Base-by-base conservation (phyloP, 257 asterid species). In the Paraleonurus japonicus region DNA sequence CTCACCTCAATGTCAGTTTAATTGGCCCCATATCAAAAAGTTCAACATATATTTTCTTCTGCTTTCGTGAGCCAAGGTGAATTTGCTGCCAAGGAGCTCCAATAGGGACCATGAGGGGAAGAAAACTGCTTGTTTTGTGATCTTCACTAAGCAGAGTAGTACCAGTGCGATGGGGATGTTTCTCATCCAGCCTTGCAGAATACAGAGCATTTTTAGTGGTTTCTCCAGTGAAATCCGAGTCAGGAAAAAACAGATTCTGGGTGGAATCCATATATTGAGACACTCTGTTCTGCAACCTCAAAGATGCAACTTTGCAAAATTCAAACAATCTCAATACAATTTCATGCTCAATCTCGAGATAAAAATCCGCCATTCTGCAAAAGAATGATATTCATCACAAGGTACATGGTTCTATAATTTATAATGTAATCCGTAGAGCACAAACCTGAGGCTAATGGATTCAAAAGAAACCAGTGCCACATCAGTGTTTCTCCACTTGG, bases 31-130 rank as follows among this genome's bases (percentile, higher is more conserved):
- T 79, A 81, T 89, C 96, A 75, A 94, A 86, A 75, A 81, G 81
- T 80, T 94, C 97, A 58, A 91, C 86, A 81, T 89, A 94, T 80
- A 89, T 83, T 78, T 94, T 94, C 87, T 88, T 86, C 84, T 89
- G 91, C 82, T 81, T 88, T 51, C 78, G 79, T 12, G 87, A 85
- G 24, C 86, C 84, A 79, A 86, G 88, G 78, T 89, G 90, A 81
- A 94, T 81, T 81, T 89, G 86, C 84, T 94, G 99, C 99, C 99
- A 91, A 33, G 99, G 99, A 74, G 97, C 97, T 84, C 99, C 99
- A 83, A 89, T 87, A 68, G 99, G 99, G 68, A 88, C 81, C 68
- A 91, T 69, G 66, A 75, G 73, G 68, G 92, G 90, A 47, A 85
- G 80, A 81, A 82, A 80, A 61, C 53, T 79, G 79, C 78, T 80